Evolutionary conservation across 202 grass and related monocot genomes (phyloP), one percentile per base, ranked within the genome.

Genomic region (Digitaria exilis): DNA sequence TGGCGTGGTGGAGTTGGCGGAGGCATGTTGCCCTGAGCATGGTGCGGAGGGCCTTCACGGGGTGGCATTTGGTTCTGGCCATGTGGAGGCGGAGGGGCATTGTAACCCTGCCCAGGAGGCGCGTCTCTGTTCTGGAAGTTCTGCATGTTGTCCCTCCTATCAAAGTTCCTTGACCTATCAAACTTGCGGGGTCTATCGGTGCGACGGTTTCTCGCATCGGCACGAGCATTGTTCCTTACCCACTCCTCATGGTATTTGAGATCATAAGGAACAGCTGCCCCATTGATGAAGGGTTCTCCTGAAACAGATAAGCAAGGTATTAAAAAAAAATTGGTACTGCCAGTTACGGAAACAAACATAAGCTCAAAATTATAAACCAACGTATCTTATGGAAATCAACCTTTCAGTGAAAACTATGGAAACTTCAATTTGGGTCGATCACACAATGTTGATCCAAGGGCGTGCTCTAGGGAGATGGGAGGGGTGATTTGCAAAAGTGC

Each of bases 211-310:
- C 88, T 88, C 2, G 91, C 86, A 51, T 88, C 82, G 21, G 89
- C 89, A 64, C 89, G 89, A 22, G 86, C 81, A 87, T 89, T 91
- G 64, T 94, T 94, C 34, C 88, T 79, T n/a, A 92, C 80, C 90
- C 93, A 92, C 66, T 96, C 90, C 55, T 91, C 86, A 21, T 94
- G 92, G 35, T 82, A 94, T 55, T 94, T 94, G 17, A 89, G 86
- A 39, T 94, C 89, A 72, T 94, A 94, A 79, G 88, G 92, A 69
- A 91, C 83, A 79, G 88, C 80, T 84, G 91, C 54, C 61, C 91
- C 88, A 71, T 86, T 52, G 43, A 94, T 87, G 76, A 94, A 94
- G 3, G 88, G 91, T 46, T 94, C 91, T 42, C 91, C 88, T 94
- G 70, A 57, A 84, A 89, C 6, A 74, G 41, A 69, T 45, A 31